A percentile compares a stretch with the other conserved stretches of the same genome.
Evolutionary conservation across 1,139 yeast genomes (phyloP).

Genomic region (Pneumocystis sp.): DNA sequence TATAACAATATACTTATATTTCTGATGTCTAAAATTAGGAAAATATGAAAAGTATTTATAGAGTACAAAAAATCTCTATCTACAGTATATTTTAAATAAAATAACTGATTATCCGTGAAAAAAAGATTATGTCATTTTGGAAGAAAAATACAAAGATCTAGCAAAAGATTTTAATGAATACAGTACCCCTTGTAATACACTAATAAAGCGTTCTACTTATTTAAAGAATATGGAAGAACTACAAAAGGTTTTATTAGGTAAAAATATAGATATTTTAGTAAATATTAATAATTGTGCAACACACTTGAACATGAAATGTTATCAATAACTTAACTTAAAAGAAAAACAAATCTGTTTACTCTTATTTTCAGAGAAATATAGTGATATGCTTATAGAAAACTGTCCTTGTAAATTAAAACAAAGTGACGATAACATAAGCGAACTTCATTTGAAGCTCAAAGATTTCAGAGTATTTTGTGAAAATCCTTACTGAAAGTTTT

Average conservation of each 20-base stretch:
- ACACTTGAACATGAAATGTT: neutral
- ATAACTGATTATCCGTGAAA: neutral
- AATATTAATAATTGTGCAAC: neutral
- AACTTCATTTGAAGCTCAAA: no score
- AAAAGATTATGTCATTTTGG: neutral
- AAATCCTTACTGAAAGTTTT: no score
- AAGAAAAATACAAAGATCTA: neutral
- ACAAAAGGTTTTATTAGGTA: neutral
- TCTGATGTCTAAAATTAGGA: neutral
- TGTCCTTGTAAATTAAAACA: neutral
- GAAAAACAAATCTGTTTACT: neutral
- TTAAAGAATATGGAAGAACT: neutral
- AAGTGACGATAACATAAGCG: no score
- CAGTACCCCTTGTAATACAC: neutral
- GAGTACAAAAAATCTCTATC: neutral
- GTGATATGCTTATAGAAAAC: neutral
- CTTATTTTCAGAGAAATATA: neutral
- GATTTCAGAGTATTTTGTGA: neutral
- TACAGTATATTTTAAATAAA: neutral
- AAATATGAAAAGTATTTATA: neutral
- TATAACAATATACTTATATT: neutral
- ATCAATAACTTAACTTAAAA: no score
- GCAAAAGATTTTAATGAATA: neutral
- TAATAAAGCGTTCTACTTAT: neutral
- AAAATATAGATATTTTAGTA: neutral